Percentiles rank a stretch among this genome's conserved stretches.
These are phyloP conservation scores for Pythium plurisporium DNA, from an alignment of 352 stramenopile species.

Conservation along the genomic window DNA sequence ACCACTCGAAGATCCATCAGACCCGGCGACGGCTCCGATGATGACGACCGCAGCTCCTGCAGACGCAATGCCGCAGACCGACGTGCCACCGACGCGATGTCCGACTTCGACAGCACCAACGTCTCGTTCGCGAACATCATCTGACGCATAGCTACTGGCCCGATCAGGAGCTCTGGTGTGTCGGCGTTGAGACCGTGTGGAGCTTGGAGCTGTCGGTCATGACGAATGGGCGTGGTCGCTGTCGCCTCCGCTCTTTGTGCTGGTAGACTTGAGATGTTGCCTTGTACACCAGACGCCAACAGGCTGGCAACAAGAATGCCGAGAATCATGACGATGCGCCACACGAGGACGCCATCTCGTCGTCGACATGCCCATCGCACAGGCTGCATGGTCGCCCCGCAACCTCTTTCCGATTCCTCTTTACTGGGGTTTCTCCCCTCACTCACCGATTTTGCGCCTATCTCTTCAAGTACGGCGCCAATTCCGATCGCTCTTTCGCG, in stretches of 20 bases:
- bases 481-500: background rate
- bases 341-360: background rate
- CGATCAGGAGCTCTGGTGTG: background rate
- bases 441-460: background rate
- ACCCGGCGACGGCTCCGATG: no score
- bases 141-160: background rate
- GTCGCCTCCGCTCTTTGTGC: no score
- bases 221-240: background rate
- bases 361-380: background rate
- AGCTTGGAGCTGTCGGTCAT: background rate
- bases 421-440: no score
- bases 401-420: background rate
- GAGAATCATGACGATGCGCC: background rate
- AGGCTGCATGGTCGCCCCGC: background rate
- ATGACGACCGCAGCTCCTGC: background rate
- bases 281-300: no score
- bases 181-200: background rate
- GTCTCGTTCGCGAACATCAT: conserved; percentile 24
- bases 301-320: background rate
- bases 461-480: background rate
- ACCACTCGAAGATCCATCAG: background rate
- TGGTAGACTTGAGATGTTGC: no score
- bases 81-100: background rate
- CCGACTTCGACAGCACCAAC: conserved; percentile 16
- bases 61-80: background rate